Percentiles rank a stretch among this genome's conserved stretches.
phyloP scores from a whole-genome alignment of 495 filamentous ascomycete species.

The Coniosporium apollinis region DNA sequence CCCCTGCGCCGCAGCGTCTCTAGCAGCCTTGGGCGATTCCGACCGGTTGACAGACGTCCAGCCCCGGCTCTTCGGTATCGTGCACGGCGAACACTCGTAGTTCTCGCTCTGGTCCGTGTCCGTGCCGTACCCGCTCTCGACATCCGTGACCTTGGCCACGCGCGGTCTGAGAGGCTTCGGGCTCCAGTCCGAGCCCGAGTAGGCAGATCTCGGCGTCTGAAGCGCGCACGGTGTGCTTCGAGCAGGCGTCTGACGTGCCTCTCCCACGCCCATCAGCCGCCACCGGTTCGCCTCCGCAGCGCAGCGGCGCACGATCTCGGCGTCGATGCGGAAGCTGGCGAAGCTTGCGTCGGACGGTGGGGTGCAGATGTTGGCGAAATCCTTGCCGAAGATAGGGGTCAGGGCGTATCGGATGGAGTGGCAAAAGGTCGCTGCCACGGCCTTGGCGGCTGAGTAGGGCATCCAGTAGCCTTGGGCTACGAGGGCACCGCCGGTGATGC shows the following conservation, averaged over 20 bases:
- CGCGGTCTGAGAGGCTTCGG: slow-evolving; percentile 1
- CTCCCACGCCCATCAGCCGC: slow-evolving; percentile 2
- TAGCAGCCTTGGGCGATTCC: too few species aligned
- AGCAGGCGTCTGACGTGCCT: too few species aligned
- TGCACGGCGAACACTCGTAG: too few species aligned
- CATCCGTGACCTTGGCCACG: slow-evolving; percentile 3
- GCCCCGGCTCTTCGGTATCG: too few species aligned
- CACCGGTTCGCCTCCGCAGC: slow-evolving; percentile 32
- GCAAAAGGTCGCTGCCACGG: slow-evolving; percentile 77
- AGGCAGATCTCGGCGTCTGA: background rate
- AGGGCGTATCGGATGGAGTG: slow-evolving; percentile 64
- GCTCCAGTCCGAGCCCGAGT: background rate
- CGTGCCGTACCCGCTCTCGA: slow-evolving; percentile 14
- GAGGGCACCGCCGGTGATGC: slow-evolving; percentile 85
- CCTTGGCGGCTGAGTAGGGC: slow-evolving; percentile 70
- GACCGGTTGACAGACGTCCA: too few species aligned
- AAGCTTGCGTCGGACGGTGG: slow-evolving; percentile 36
- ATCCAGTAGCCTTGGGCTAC: slow-evolving; percentile 97
- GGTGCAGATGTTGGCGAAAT: slow-evolving; percentile 61
- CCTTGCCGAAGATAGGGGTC: slow-evolving; percentile 72
- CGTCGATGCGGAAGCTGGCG: slow-evolving; percentile 52
- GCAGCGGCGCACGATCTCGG: slow-evolving; percentile 37
- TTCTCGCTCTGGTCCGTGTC: slow-evolving; percentile 9
- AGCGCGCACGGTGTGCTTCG: background rate
- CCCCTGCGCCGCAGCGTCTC: too few species aligned